Evolutionary conservation across 1,284 basidiomycete species (phyloP).

Genomic region (Leccinum pachyderme): DNA sequence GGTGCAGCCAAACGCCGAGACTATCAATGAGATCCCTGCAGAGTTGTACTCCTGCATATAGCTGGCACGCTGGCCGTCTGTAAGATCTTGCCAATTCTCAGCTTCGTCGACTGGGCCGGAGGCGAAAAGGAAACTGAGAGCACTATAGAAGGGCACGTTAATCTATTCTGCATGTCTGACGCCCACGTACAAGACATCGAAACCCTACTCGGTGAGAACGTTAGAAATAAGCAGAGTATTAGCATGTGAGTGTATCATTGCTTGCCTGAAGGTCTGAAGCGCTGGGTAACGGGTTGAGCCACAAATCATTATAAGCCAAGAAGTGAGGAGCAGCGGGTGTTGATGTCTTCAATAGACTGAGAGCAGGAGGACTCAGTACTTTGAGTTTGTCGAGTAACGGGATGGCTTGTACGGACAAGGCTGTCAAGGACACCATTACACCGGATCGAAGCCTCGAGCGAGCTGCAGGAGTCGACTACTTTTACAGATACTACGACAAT

Average conservation of each 20-base stretch:
- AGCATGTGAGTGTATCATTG: neutral
- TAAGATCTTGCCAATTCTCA: constrained; percentile 41
- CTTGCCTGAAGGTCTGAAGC: constrained; percentile 41
- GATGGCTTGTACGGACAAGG: constrained; percentile 14
- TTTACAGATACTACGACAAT: neutral
- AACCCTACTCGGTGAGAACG: constrained; percentile 30
- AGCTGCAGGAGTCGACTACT: constrained; percentile 4
- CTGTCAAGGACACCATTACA: constrained; percentile 18
- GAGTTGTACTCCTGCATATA: constrained; percentile 50
- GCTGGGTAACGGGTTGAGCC: constrained; percentile 40
- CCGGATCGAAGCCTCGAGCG: neutral
- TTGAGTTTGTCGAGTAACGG: constrained; percentile 22
- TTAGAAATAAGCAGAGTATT: constrained; percentile 2
- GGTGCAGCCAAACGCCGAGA: constrained; percentile 52
- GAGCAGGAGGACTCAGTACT: constrained; percentile 29
- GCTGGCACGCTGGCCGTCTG: constrained; percentile 39
- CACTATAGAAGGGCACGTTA: constrained; percentile 28
- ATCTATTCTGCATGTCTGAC: neutral
- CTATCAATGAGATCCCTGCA: constrained; percentile 57
- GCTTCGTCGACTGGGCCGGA: constrained; percentile 55
- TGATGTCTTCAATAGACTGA: constrained; percentile 41
- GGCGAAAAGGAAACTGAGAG: constrained; percentile 48
- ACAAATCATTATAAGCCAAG: constrained; percentile 50
- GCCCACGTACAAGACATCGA: constrained; percentile 39
- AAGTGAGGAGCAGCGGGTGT: constrained; percentile 48